Evolutionary conservation across 2,329 filamentous ascomycete genomes (phyloP).

Genomic region (Exophiala calicioides): DNA sequence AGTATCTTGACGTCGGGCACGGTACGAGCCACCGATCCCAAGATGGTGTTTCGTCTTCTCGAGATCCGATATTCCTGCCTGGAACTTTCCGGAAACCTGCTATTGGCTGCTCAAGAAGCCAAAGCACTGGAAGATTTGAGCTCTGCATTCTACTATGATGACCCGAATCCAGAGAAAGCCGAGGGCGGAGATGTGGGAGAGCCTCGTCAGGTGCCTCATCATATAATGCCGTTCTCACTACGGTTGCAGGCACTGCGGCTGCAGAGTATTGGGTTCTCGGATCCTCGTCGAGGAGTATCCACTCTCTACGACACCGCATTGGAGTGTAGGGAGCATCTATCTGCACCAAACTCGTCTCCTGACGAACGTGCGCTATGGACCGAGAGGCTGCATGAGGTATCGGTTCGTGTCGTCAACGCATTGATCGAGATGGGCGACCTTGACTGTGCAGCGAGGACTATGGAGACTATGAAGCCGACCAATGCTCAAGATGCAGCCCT

Average conservation of each 20-base stretch:
- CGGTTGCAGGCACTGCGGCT: slow-evolving; percentile 80
- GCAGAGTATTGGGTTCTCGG: slow-evolving; percentile 81
- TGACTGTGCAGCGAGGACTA: slow-evolving; percentile 72
- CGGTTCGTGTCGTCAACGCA: slow-evolving; percentile 60
- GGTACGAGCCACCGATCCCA: slow-evolving; percentile 54
- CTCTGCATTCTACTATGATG: slow-evolving; percentile 55
- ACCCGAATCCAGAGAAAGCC: slow-evolving; percentile 9
- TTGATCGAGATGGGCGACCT: slow-evolving; percentile 74
- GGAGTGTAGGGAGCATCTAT: slow-evolving; percentile 68
- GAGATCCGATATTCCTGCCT: slow-evolving; percentile 82
- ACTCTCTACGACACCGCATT: slow-evolving; percentile 84
- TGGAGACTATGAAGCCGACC: slow-evolving; percentile 58
- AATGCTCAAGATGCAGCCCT: slow-evolving; percentile 30
- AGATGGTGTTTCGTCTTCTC: slow-evolving; percentile 71
- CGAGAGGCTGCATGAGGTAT: slow-evolving; percentile 70
- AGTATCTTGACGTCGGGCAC: slow-evolving; percentile 45
- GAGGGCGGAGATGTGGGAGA: slow-evolving; percentile 54
- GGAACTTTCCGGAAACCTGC: slow-evolving; percentile 71
- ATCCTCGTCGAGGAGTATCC: slow-evolving; percentile 81
- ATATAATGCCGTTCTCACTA: slow-evolving; percentile 84
- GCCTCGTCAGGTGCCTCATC: slow-evolving; percentile 64
- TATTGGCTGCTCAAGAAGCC: slow-evolving; percentile 67
- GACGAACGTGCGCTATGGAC: slow-evolving; percentile 69
- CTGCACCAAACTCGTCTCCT: slow-evolving; percentile 52
- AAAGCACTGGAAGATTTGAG: slow-evolving; percentile 63